These are phyloP conservation scores for Sisymbrium altissimum DNA, from an alignment of 345 rosid genomes.

Conservation along the genomic window DNA sequence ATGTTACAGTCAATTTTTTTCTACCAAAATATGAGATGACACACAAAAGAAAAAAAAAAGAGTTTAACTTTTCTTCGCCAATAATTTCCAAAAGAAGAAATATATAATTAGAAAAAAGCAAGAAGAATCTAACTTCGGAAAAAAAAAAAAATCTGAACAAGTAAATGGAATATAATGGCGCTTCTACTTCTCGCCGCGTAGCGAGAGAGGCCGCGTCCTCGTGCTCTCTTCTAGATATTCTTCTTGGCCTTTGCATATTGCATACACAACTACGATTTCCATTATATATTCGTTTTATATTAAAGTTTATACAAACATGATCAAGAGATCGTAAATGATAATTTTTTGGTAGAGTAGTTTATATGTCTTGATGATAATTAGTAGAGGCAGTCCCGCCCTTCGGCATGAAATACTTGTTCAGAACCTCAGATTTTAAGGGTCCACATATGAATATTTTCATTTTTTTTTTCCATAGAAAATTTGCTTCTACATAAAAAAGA, in stretches of 20 bases:
- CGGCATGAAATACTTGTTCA: neutral
- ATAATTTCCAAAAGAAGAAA: constrained; percentile 15
- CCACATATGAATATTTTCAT: neutral
- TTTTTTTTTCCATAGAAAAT: neutral
- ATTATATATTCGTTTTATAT: too few relatives aligned
- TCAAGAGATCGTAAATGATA: neutral
- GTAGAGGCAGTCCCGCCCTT: neutral
- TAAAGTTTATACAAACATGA: too few relatives aligned
- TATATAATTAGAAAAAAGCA: neutral
- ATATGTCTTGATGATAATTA: too few relatives aligned
- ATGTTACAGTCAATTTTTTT: too few relatives aligned
- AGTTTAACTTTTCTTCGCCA: too few relatives aligned
- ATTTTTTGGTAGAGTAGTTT: neutral
- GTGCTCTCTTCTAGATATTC: constrained; percentile 16
- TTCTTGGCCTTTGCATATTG: neutral
- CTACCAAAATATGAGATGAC: constrained; percentile 7
- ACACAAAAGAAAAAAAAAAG: neutral
- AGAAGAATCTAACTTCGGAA: constrained; percentile 9
- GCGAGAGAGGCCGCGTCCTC: constrained; percentile 16
- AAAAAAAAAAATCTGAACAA: neutral
- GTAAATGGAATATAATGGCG: constrained; percentile 5
- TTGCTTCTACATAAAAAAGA: neutral
- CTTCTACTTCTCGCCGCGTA: constrained; percentile 28
- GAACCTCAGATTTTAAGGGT: neutral
- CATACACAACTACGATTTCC: neutral